Conservation (phyloP, 2,329 filamentous ascomycete genomes). For the Cladosporium sp. region DNA sequence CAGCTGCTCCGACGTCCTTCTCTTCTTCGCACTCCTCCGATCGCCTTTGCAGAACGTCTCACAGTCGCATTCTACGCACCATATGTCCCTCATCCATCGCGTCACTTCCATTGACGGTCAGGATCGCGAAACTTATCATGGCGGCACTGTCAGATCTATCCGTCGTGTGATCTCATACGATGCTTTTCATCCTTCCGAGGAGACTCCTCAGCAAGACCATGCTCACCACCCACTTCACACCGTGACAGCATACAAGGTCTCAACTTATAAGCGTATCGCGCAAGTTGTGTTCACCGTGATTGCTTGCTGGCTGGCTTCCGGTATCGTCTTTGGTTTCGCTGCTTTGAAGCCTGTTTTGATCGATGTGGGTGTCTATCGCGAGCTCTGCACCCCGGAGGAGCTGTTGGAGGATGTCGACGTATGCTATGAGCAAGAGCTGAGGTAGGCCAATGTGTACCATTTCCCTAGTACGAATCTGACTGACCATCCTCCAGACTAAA, state of each 20-base stretch:
- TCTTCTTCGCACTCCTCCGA: neutral
- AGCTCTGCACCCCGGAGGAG: conserved; percentile 56
- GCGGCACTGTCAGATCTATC: conserved; percentile 28
- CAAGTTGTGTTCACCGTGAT: conserved; percentile 66
- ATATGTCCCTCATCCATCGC: conserved; percentile 51
- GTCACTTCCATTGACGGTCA: conserved; percentile 48
- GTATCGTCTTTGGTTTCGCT: conserved; percentile 78
- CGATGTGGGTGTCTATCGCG: conserved; percentile 64
- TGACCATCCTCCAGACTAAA: conserved; percentile 53
- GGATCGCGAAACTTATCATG: conserved; percentile 37
- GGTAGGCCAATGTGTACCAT: conserved; percentile 19
- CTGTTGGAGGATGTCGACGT: conserved; percentile 45
- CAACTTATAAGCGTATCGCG: conserved; percentile 39
- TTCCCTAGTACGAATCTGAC: neutral
- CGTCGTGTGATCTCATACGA: conserved; percentile 46
- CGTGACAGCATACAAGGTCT: conserved; percentile 48
- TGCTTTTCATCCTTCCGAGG: conserved; percentile 24
- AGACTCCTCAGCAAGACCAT: conserved; percentile 10
- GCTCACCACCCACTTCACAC: conserved; percentile 32
- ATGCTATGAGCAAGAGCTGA: conserved; percentile 56
- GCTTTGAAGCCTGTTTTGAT: conserved; percentile 78
- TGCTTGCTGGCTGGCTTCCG: conserved; percentile 73
- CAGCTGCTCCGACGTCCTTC: neutral
- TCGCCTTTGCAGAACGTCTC: neutral
- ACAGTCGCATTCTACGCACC: neutral